A percentile compares a stretch with the other conserved stretches of the same genome.
Evolutionary conservation across 345 rosid genomes (phyloP).

Genomic region (Trapa incisa): DNA sequence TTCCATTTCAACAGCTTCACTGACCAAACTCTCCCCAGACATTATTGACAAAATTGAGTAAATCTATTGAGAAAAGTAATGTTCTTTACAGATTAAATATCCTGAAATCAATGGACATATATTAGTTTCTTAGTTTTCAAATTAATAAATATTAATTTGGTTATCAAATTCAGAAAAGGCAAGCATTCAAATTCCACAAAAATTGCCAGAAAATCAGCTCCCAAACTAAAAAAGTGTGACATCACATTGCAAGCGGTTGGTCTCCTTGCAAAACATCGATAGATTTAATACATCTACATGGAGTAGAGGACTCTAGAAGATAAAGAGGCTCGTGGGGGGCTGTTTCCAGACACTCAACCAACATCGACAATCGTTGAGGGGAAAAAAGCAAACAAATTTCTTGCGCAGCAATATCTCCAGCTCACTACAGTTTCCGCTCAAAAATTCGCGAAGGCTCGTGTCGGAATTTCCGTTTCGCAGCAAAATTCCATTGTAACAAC

Average conservation of each 20-base stretch:
- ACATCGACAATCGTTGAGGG: too few species aligned
- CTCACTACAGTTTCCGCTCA: not conserved
- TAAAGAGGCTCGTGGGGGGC: too few species aligned
- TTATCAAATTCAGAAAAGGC: not conserved
- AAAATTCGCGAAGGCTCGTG: not conserved
- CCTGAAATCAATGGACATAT: not conserved
- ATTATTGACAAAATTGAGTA: conserved; percentile 21
- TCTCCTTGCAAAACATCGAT: not conserved
- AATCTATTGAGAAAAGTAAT: conserved; percentile 10
- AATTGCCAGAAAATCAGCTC: not conserved
- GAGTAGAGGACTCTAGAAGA: too few species aligned
- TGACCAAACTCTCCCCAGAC: conserved; percentile 48
- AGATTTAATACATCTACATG: not conserved
- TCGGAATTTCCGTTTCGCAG: too few species aligned
- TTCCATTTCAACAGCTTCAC: conserved; percentile 27
- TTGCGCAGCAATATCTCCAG: not conserved
- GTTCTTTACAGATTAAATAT: not conserved
- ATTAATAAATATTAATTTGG: too few species aligned
- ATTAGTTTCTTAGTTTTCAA: too few species aligned
- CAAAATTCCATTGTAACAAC: too few species aligned
- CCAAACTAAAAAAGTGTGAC: not conserved
- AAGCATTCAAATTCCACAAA: not conserved
- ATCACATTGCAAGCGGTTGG: not conserved
- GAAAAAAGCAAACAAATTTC: not conserved
- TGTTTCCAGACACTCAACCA: too few species aligned